Conservation (phyloP, 768 basidiomycete species). For the Suillus weaverae region DNA sequence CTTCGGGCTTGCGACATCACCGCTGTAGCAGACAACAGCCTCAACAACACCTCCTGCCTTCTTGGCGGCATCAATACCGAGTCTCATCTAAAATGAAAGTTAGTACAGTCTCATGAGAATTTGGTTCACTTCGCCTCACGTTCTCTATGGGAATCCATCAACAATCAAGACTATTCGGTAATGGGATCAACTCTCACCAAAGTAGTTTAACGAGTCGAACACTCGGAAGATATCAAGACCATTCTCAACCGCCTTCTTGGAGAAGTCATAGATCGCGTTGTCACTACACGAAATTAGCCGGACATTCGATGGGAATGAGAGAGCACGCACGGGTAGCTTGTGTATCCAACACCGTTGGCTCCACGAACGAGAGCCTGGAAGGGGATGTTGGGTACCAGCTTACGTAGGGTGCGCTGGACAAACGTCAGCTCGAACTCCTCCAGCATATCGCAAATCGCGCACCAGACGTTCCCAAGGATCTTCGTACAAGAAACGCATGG, state of each 20-base stretch:
- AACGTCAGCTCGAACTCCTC: conserved; percentile 14
- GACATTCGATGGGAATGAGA: not conserved
- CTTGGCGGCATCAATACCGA: conserved; percentile 99
- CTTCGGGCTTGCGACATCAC: conserved; percentile 92
- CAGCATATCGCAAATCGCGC: conserved; percentile 25
- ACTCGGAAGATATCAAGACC: conserved; percentile 99
- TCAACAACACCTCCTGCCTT: conserved; percentile 99
- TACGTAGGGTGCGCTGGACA: conserved; percentile 79
- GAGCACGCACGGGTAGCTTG: conserved; percentile 84
- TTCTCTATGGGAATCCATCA: conserved; percentile 53
- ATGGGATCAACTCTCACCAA: conserved; percentile 59
- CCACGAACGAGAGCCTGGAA: conserved; percentile 98
- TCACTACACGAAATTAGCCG: conserved; percentile 51
- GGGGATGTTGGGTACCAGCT: conserved; percentile 97
- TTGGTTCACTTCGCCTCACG: conserved; percentile 39
- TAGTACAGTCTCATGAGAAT: conserved; percentile 9
- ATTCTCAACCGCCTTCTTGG: conserved; percentile 99
- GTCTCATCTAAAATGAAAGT: conserved; percentile 67
- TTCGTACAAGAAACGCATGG: conserved; percentile 99
- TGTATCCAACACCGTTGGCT: conserved; percentile 98
- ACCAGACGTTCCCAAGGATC: conserved; percentile 99
- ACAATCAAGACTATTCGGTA: not conserved
- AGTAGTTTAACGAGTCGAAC: conserved; percentile 98
- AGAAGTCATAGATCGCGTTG: conserved; percentile 99
- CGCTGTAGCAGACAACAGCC: conserved; percentile 97